Percentiles rank a stretch among this genome's conserved stretches.
These are phyloP conservation scores for Heterobasidion occidentale DNA, from an alignment of 1,284 basidiomycete species.

Conservation along the genomic window DNA sequence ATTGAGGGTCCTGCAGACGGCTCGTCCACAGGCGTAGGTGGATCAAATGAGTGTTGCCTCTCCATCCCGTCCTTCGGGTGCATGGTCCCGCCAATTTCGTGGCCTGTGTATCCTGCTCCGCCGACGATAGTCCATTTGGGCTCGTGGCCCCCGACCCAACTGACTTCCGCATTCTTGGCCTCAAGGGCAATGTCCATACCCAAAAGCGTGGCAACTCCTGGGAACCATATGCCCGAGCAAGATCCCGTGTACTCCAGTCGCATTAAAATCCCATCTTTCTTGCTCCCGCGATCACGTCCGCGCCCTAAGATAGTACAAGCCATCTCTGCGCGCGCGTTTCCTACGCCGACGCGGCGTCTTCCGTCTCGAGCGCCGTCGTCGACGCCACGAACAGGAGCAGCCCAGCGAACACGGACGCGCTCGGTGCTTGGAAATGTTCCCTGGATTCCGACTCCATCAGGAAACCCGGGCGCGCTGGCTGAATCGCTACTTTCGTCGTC, in stretches of 20 bases:
- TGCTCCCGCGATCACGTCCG: constrained; percentile 26
- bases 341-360: constrained; percentile 58
- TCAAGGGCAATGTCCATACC: constrained; percentile 69
- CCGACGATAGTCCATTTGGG: constrained; percentile 56
- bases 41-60: constrained; percentile 10
- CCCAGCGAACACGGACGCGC: constrained; percentile 69
- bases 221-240: constrained; percentile 71
- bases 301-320: constrained; percentile 49
- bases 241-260: constrained; percentile 62
- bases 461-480: constrained; percentile 40
- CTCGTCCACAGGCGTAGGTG: constrained; percentile 6
- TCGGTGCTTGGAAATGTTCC: constrained; percentile 75
- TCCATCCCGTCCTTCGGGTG: neutral
- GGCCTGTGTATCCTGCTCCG: constrained; percentile 57
- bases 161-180: constrained; percentile 55
- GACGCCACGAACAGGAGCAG: constrained; percentile 48
- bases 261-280: constrained; percentile 57
- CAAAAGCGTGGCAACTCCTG: constrained; percentile 73
- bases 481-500: constrained; percentile 78
- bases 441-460: constrained; percentile 59
- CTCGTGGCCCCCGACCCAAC: constrained; percentile 48
- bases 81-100: constrained; percentile 9
- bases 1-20: constrained; percentile 4
- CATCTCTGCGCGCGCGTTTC: constrained; percentile 59
- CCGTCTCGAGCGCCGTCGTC: constrained; percentile 32